Percentiles rank a stretch among this genome's conserved stretches.
Evolutionary conservation across 805 yeast genomes (phyloP).

Genomic region (Kodamaea leandrae): DNA sequence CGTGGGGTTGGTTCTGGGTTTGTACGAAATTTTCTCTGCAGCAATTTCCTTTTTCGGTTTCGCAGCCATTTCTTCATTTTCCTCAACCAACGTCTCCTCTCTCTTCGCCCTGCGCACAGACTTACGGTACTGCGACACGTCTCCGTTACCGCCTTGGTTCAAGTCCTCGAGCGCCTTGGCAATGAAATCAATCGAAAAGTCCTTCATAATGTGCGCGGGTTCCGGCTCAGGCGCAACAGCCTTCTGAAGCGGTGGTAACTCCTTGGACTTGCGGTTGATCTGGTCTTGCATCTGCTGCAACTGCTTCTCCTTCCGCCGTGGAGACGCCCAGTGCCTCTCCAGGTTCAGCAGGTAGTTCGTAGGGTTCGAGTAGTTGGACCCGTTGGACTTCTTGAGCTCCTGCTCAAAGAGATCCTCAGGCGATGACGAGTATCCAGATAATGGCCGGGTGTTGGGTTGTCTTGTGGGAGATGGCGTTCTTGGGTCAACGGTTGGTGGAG

Average conservation of each 20-base stretch:
- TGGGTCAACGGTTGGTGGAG: constrained; percentile 4
- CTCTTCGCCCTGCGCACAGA: constrained; percentile 30
- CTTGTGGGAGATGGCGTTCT: constrained; percentile 8
- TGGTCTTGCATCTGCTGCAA: constrained; percentile 35
- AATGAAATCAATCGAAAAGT: constrained; percentile 44
- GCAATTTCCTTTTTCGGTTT: too few relatives aligned
- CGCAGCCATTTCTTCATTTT: constrained; percentile 3
- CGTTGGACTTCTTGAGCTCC: constrained; percentile 9
- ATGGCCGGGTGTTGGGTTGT: constrained; percentile 4
- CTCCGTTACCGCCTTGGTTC: constrained; percentile 45
- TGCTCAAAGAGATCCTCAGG: constrained; percentile 16
- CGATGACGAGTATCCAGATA: constrained; percentile 10
- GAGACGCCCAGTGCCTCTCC: constrained; percentile 45
- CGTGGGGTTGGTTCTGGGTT: constrained; percentile 16
- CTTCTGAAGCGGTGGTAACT: constrained; percentile 20
- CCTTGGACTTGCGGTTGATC: constrained; percentile 35
- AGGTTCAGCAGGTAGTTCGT: constrained; percentile 26
- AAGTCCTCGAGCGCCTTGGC: constrained; percentile 47
- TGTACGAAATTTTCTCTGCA: too few relatives aligned
- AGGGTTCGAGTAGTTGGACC: constrained; percentile 38
- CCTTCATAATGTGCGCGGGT: constrained; percentile 37
- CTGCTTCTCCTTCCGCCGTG: constrained; percentile 34
- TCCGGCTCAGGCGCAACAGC: constrained; percentile 23
- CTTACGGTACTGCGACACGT: constrained; percentile 37
- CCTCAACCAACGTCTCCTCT: constrained; percentile 7